Evolutionary conservation across 805 yeast genomes (phyloP).

Genomic region (Wickerhamiella nectarea): DNA sequence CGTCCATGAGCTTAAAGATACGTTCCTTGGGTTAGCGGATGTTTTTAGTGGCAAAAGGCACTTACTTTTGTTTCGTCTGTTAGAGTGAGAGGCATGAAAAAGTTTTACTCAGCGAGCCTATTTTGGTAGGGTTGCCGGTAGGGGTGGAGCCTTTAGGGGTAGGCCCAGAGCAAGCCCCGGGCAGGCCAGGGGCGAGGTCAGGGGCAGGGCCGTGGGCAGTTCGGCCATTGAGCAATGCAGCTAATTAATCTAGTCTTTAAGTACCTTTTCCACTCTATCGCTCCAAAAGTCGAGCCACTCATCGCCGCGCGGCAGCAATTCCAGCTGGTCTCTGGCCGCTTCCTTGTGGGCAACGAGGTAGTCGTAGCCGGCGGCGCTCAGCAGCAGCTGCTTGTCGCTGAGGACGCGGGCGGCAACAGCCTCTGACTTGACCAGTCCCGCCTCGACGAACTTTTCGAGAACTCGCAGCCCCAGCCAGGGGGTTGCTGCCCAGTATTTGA

Average conservation of each 20-base stretch:
- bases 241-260: too few species aligned
- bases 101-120: neutral
- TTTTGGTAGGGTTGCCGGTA: too few species aligned
- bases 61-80: constrained; percentile 32
- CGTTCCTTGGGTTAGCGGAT: constrained; percentile 46
- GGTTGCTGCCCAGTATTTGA: constrained; percentile 51
- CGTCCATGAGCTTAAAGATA: constrained; percentile 64
- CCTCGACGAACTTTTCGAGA: constrained; percentile 37
- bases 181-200: too few species aligned
- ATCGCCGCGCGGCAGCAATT: constrained; percentile 2
- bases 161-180: too few species aligned
- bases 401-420: constrained; percentile 35
- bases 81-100: constrained; percentile 22
- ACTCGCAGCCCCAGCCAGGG: constrained; percentile 53
- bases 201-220: too few species aligned
- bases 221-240: too few species aligned
- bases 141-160: too few species aligned
- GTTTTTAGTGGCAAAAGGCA: neutral
- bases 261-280: too few species aligned
- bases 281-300: constrained; percentile 20
- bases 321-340: constrained; percentile 9
- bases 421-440: constrained; percentile 31
- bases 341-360: constrained; percentile 9
- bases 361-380: constrained; percentile 23
- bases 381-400: constrained; percentile 19